Conservation (phyloP, 202 grass and related monocot genomes). For the Setaria italica region DNA sequence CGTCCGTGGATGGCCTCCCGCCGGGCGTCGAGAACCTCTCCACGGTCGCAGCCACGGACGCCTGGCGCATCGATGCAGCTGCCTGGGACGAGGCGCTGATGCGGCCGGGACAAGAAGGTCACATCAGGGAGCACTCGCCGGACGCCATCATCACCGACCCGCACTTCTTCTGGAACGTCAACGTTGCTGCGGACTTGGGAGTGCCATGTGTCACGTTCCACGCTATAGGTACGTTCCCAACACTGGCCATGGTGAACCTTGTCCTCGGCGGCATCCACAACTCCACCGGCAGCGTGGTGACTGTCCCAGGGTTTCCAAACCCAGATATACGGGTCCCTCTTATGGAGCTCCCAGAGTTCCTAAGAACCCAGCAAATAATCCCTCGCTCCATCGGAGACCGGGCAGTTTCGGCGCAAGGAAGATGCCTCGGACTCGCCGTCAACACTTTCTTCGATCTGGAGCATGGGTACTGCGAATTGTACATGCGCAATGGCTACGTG, state of each 20-base stretch:
- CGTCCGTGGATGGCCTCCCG: constrained; percentile 52
- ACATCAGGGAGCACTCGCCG: constrained; percentile 37
- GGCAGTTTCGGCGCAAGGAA: not conserved
- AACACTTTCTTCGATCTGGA: constrained; percentile 65
- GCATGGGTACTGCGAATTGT: constrained; percentile 49
- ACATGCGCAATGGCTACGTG: not conserved
- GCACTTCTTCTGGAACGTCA: constrained; percentile 41
- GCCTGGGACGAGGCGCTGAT: constrained; percentile 8
- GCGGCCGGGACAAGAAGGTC: constrained; percentile 40
- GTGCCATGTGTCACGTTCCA: constrained; percentile 31
- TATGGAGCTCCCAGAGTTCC: constrained; percentile 19
- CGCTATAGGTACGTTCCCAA: constrained; percentile 12
- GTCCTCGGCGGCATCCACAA: not conserved
- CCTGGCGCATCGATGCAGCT: constrained; percentile 54
- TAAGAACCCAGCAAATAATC: constrained; percentile 8
- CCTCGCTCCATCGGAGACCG: not conserved
- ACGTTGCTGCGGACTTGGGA: not conserved
- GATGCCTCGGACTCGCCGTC: constrained; percentile 40
- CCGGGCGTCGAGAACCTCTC: constrained; percentile 59
- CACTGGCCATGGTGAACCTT: constrained; percentile 1
- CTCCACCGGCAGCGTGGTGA: not conserved
- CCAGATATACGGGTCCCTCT: constrained; percentile 1
- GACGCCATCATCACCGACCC: constrained; percentile 60
- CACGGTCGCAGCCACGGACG: constrained; percentile 24
- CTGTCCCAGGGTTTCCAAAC: not conserved